These are phyloP conservation scores for Ceratopteris richardii DNA, from an alignment of 75 land plant species.

Conservation along the genomic window DNA sequence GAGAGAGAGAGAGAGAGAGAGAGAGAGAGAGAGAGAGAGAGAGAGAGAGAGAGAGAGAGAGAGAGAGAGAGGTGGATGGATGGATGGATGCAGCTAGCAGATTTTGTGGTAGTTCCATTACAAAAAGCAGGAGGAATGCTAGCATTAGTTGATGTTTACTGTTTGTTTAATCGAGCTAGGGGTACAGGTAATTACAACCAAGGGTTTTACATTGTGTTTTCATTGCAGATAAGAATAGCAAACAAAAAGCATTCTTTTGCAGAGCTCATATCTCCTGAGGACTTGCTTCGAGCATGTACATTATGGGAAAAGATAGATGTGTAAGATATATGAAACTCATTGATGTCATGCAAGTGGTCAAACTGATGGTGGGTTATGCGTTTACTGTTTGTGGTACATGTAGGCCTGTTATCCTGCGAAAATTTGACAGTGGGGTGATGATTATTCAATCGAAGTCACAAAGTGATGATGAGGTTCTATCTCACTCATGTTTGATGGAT, in stretches of 20 bases:
- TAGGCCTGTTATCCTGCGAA: conserved; percentile 84
- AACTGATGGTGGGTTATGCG: too few species aligned
- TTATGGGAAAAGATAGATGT: conserved; percentile 89
- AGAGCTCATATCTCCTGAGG: conserved; percentile 99
- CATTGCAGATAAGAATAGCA: too few species aligned
- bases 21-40: conserved; percentile 7
- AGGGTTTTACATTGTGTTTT: neutral
- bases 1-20: too few species aligned
- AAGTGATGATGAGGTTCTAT: conserved; percentile 83
- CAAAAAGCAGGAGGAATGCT: conserved; percentile 90
- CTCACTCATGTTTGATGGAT: neutral
- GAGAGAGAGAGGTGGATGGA: neutral
- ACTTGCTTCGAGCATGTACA: conserved; percentile 85
- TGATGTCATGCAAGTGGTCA: too few species aligned
- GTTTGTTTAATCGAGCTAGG: conserved; percentile 92
- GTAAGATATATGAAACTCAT: conserved; percentile 29
- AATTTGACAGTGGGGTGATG: conserved; percentile 93
- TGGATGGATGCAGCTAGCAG: conserved; percentile 59
- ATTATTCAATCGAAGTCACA: conserved; percentile 79
- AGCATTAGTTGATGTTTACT: conserved; percentile 80
- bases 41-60: conserved; percentile 8
- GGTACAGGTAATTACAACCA: conserved; percentile 63
- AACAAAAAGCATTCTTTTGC: too few species aligned
- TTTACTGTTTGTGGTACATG: neutral
- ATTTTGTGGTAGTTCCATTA: conserved; percentile 79